Evolutionary conservation across 2,329 filamentous ascomycete species (phyloP).

Genomic region (Fusarium nodosum): DNA sequence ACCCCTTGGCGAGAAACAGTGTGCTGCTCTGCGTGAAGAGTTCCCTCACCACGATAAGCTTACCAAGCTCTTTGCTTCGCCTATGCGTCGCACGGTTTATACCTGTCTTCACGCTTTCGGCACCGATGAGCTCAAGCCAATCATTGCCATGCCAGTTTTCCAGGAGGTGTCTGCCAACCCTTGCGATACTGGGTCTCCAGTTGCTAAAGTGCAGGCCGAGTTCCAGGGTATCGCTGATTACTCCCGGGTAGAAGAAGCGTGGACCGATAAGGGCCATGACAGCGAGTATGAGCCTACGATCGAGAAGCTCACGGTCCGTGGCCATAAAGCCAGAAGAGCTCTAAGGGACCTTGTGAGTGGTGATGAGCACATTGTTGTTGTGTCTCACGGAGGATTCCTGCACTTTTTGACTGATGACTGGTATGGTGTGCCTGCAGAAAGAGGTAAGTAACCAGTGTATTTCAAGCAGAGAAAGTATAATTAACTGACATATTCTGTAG

Average conservation of each 20-base stretch:
- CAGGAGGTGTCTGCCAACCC: slow-evolving; percentile 83
- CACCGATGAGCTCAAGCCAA: slow-evolving; percentile 59
- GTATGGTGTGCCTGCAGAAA: slow-evolving; percentile 66
- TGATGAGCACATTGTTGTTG: slow-evolving; percentile 77
- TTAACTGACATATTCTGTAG: slow-evolving; percentile 55
- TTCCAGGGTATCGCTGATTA: slow-evolving; percentile 76
- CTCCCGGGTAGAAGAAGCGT: slow-evolving; percentile 70
- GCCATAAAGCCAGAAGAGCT: slow-evolving; percentile 70
- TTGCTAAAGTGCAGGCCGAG: slow-evolving; percentile 68
- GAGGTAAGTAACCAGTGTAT: slow-evolving; percentile 54
- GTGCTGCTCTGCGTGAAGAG: slow-evolving; percentile 68
- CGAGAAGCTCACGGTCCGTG: slow-evolving; percentile 70
- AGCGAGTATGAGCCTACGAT: slow-evolving; percentile 63
- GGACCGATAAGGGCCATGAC: slow-evolving; percentile 74
- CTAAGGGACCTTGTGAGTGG: slow-evolving; percentile 64
- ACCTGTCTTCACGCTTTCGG: slow-evolving; percentile 80
- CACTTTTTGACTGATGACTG: slow-evolving; percentile 90
- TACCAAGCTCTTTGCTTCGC: slow-evolving; percentile 81
- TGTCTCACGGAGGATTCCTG: slow-evolving; percentile 86
- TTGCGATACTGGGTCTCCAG: slow-evolving; percentile 79
- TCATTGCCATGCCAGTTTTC: slow-evolving; percentile 78
- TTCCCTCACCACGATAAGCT: slow-evolving; percentile 77
- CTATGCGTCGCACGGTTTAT: slow-evolving; percentile 83
- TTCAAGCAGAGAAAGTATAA: not conserved
- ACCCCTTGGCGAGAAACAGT: slow-evolving; percentile 80